Conservation (phyloP, 2,329 filamentous ascomycete genomes). For the Alternaria infectoria region DNA sequence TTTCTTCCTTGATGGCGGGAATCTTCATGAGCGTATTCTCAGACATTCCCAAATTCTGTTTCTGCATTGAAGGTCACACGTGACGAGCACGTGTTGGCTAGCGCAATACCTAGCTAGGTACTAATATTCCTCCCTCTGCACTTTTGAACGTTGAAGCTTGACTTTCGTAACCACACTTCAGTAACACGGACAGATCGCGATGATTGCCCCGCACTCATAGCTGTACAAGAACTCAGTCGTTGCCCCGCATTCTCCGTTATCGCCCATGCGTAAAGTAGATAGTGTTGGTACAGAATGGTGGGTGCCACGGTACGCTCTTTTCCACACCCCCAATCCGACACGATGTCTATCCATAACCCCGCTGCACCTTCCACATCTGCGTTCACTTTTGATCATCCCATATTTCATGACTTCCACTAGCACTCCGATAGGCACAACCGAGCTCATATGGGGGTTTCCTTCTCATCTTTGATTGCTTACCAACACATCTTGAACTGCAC, state of each 20-base stretch:
- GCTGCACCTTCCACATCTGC: not conserved
- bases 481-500: not conserved
- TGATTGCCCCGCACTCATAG: not conserved
- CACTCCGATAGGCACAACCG: not conserved
- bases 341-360: not conserved
- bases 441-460: too few species aligned
- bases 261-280: not conserved
- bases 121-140: not conserved
- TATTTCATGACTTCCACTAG: not conserved
- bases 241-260: not conserved
- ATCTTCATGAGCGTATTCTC: not conserved
- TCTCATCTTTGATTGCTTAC: not conserved
- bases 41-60: not conserved
- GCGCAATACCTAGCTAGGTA: not conserved
- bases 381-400: not conserved
- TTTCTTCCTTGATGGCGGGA: not conserved
- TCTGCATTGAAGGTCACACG: not conserved
- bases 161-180: not conserved
- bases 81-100: not conserved
- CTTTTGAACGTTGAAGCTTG: not conserved
- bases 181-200: too few species aligned
- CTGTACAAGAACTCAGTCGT: not conserved
- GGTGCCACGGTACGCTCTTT: not conserved
- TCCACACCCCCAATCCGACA: not conserved
- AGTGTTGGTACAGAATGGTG: not conserved